Evolutionary conservation across 208 protist genomes (phyloP).

Genomic region (Trypanosomatidae sp.): DNA sequence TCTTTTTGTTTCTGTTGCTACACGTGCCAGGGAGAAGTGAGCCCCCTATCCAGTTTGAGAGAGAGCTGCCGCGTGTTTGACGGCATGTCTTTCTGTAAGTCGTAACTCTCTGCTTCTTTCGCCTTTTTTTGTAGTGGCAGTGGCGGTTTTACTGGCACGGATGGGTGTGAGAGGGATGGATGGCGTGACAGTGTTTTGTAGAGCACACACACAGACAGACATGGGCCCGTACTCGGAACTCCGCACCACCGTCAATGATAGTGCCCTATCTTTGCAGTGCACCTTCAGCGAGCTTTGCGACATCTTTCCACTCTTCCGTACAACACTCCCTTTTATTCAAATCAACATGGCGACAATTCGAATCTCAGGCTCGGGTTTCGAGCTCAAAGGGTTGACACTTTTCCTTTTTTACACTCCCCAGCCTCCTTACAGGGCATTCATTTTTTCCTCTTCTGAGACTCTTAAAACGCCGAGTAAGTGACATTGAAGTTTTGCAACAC

Average conservation of each 20-base stretch:
- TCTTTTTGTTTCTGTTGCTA: not conserved
- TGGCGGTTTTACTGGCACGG: not conserved
- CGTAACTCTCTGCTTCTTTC: not conserved
- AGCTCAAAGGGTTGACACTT: not conserved
- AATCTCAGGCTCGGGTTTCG: not conserved
- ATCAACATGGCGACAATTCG: not conserved
- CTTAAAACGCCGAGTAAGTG: not conserved
- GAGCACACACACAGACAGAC: not conserved
- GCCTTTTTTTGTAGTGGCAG: not conserved
- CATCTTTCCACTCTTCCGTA: not conserved
- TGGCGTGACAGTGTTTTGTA: not conserved
- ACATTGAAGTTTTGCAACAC: not conserved
- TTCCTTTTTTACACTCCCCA: not conserved
- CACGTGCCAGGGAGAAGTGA: not conserved
- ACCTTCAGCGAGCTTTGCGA: not conserved
- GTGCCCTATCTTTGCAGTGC: not conserved
- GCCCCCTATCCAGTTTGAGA: not conserved
- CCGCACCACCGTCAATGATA: not conserved
- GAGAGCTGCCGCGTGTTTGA: not conserved
- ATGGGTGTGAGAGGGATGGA: not conserved
- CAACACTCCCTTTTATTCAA: not conserved
- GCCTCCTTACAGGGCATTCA: not conserved
- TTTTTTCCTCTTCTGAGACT: not conserved
- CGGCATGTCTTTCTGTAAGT: not conserved
- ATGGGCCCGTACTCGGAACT: not conserved